Evolutionary conservation across 2,329 filamentous ascomycete genomes (phyloP).

Genomic region (Neopestalotiopsis clavispora): DNA sequence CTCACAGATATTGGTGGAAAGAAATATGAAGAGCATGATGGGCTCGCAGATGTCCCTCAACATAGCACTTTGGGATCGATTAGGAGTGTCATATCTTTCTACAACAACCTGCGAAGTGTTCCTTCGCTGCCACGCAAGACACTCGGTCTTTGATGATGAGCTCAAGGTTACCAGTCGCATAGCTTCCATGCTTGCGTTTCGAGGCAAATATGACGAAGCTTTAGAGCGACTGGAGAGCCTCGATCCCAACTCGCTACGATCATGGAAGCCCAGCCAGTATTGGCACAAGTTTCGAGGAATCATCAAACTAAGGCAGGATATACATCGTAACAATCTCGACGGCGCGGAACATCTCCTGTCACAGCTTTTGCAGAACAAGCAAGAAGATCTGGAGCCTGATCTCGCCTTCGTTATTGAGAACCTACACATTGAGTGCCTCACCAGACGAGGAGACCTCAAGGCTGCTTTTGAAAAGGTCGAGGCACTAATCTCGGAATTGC

Average conservation of each 20-base stretch:
- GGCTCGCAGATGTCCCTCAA: slow-evolving; percentile 76
- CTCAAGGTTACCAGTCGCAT: slow-evolving; percentile 76
- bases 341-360: slow-evolving; percentile 55
- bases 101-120: slow-evolving; percentile 73
- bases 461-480: slow-evolving; percentile 55
- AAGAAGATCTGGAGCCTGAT: slow-evolving; percentile 57
- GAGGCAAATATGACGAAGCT: slow-evolving; percentile 74
- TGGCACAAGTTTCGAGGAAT: slow-evolving; percentile 71
- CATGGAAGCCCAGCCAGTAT: slow-evolving; percentile 79
- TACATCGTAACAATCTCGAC: slow-evolving; percentile 60
- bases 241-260: slow-evolving; percentile 66
- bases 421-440: slow-evolving; percentile 57
- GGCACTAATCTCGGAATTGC: slow-evolving; percentile 44
- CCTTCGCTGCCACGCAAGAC: slow-evolving; percentile 69
- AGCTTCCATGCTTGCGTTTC: slow-evolving; percentile 68
- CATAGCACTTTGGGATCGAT: slow-evolving; percentile 75
- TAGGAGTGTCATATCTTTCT: slow-evolving; percentile 66
- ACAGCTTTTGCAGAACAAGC: slow-evolving; percentile 56
- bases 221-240: slow-evolving; percentile 63
- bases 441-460: slow-evolving; percentile 51
- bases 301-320: slow-evolving; percentile 66
- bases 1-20: slow-evolving; percentile 80
- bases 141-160: slow-evolving; percentile 72
- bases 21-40: slow-evolving; percentile 73
- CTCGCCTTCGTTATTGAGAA: slow-evolving; percentile 55